Base-by-base conservation (phyloP, 2,329 filamentous ascomycete genomes). In the Leptodontidium sp. region DNA sequence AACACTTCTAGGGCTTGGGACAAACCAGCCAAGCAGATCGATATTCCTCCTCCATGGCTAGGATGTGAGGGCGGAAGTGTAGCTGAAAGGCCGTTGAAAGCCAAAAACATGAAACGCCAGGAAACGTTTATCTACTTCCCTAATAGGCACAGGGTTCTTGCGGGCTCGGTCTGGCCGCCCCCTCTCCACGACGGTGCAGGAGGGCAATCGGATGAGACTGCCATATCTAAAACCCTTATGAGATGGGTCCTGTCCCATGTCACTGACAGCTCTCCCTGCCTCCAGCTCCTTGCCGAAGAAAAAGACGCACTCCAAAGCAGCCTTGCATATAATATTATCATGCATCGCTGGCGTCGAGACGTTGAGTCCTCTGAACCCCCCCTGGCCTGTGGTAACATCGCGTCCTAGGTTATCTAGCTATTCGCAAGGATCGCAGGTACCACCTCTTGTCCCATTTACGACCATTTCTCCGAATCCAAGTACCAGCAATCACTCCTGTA, bases 341-440 rank as follows among this genome's bases (percentile, higher is more conserved):
- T 62, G 62, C 49, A 62, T 68, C 68, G 70, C 70, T 66, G 70
- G 66, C 55, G 45, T 71, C 68, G 67, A 71, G 66, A 71, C 70
- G 70, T 32, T 6, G 6, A 32, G 29, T 68, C 67, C 68, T 74
- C 70, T 64, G 70, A 71, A 65, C 26, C 53, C 66, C 62, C 62
- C 57, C 53, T 61, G 66, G 38, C 70, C 59, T 58, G 32, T 65
- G 68, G 68, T 62, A 50, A 57, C 52, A 66, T 69, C 55, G 65
- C 63, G 66, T 70, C 52, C 55, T 64, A 53, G 35, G 43, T 62
- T 47, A 50, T 61, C 52, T 59, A 55, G 61, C 52, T 49, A 43
- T 53, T 52, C 35, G 68, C 71, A 71, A 72, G 73, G 73, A 61
- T 72, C 71, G 72, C 71, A 75, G 63, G 69, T 70, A 71, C 70